Evolutionary conservation across 2,329 filamentous ascomycete species (phyloP).

Genomic region (Dryadomyces quercus-mongolicae): DNA sequence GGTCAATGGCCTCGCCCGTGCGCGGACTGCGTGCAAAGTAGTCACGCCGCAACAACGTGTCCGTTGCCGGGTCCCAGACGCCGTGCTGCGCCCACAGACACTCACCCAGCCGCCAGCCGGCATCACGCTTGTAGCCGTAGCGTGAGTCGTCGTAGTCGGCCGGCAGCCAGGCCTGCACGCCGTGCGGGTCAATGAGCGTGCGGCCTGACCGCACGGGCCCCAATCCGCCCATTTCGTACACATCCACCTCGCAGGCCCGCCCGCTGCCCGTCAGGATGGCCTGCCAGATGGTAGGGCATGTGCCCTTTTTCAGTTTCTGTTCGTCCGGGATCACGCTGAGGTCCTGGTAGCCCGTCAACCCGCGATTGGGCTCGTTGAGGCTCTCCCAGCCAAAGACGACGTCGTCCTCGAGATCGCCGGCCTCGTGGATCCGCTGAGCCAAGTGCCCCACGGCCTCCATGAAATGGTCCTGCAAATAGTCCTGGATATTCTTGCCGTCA

Average conservation of each 20-base stretch:
- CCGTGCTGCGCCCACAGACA: conserved; percentile 96
- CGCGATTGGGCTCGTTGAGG: conserved; percentile 87
- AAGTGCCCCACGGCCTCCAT: conserved; percentile 69
- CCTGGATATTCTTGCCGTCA: conserved; percentile 84
- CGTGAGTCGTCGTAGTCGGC: conserved; percentile 70
- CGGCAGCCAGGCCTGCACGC: conserved; percentile 73
- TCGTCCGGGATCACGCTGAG: conserved; percentile 71
- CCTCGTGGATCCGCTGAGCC: conserved; percentile 74
- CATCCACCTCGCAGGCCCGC: conserved; percentile 76
- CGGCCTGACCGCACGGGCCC: conserved; percentile 84
- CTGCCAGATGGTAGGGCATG: conserved; percentile 89
- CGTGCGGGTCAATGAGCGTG: conserved; percentile 75
- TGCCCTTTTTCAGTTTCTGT: conserved; percentile 85
- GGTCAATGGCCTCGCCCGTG: conserved; percentile 63
- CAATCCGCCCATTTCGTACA: conserved; percentile 87
- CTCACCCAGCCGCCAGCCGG: conserved; percentile 83
- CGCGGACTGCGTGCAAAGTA: conserved; percentile 75
- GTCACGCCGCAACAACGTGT: conserved; percentile 67
- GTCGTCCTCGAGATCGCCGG: conserved; percentile 75
- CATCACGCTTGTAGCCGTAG: conserved; percentile 84
- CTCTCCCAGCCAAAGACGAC: conserved; percentile 93
- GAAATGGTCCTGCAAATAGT: conserved; percentile 84
- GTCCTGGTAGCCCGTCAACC: conserved; percentile 73
- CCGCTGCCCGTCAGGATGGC: conserved; percentile 86
- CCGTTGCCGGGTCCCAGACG: conserved; percentile 75